These are phyloP conservation scores for Penicillium goetzii DNA, from an alignment of 495 filamentous ascomycete species.

Conservation along the genomic window DNA sequence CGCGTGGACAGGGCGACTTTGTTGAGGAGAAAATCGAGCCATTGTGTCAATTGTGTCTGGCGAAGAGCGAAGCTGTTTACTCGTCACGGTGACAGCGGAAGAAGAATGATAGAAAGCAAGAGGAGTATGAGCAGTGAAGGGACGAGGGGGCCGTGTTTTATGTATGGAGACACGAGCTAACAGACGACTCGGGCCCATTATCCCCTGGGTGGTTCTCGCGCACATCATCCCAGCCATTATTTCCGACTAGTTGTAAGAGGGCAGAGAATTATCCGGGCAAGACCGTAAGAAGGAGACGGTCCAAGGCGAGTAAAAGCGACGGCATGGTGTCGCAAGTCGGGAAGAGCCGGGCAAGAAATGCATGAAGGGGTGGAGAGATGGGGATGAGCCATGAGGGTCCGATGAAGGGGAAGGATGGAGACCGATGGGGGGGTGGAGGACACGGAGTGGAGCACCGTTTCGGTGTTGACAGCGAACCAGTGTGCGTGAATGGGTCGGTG, in stretches of 20 bases:
- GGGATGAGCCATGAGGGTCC: slow-evolving; percentile 19
- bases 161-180: slow-evolving; percentile 36
- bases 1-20: slow-evolving; percentile 47
- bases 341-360: slow-evolving; percentile 43
- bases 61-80: slow-evolving; percentile 32
- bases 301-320: slow-evolving; percentile 33
- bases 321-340: slow-evolving; percentile 37
- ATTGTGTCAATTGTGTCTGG: slow-evolving; percentile 44
- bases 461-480: slow-evolving; percentile 49
- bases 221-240: slow-evolving; percentile 43
- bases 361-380: slow-evolving; percentile 33
- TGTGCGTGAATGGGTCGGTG: slow-evolving; percentile 31
- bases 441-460: slow-evolving; percentile 40
- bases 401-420: neutral
- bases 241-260: slow-evolving; percentile 37
- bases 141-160: slow-evolving; percentile 41
- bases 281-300: slow-evolving; percentile 31
- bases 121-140: slow-evolving; percentile 18
- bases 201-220: slow-evolving; percentile 38
- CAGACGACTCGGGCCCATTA: slow-evolving; percentile 30
- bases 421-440: slow-evolving; percentile 18
- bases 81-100: slow-evolving; percentile 25
- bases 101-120: slow-evolving; percentile 28
- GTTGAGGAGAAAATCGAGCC: slow-evolving; percentile 50
- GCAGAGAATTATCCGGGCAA: slow-evolving; percentile 39